phyloP scores from a whole-genome alignment of 208 protist genomes.

The Trypanosoma rangeli region DNA sequence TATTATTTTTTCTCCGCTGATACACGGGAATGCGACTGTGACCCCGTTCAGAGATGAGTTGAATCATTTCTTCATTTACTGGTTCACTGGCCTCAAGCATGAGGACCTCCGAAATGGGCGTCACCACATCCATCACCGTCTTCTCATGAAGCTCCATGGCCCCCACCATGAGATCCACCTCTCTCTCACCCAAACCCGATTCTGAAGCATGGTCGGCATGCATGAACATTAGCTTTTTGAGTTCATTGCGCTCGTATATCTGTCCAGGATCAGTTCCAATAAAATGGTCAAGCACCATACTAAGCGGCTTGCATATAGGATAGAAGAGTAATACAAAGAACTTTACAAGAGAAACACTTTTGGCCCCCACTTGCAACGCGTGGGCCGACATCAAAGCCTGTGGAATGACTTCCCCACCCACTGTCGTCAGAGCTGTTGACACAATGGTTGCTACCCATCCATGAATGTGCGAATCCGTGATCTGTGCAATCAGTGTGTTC shows the following conservation, averaged over 20 bases:
- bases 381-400: conserved; percentile 94
- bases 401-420: conserved; percentile 96
- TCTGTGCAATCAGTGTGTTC: conserved; percentile 94
- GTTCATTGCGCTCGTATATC: conserved; percentile 94
- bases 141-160: conserved; percentile 95
- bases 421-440: conserved; percentile 92
- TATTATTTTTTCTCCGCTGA: conserved; percentile 88
- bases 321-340: conserved; percentile 95
- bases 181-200: conserved; percentile 82
- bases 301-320: conserved; percentile 93
- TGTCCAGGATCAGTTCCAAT: conserved; percentile 94
- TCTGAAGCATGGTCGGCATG: conserved; percentile 87
- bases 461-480: conserved; percentile 89
- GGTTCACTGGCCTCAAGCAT: conserved; percentile 91
- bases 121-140: conserved; percentile 94
- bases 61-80: conserved; percentile 92
- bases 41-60: conserved; percentile 90
- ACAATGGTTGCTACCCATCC: conserved; percentile 89
- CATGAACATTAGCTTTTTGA: conserved; percentile 96
- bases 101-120: conserved; percentile 91
- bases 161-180: conserved; percentile 93
- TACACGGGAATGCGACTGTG: conserved; percentile 95
- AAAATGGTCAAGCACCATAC: conserved; percentile 88
- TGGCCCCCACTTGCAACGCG: conserved; percentile 91
- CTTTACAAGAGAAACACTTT: conserved; percentile 89